Evolutionary conservation across 352 stramenopile species (phyloP).

Genomic region (Phytophthora citrophthora): DNA sequence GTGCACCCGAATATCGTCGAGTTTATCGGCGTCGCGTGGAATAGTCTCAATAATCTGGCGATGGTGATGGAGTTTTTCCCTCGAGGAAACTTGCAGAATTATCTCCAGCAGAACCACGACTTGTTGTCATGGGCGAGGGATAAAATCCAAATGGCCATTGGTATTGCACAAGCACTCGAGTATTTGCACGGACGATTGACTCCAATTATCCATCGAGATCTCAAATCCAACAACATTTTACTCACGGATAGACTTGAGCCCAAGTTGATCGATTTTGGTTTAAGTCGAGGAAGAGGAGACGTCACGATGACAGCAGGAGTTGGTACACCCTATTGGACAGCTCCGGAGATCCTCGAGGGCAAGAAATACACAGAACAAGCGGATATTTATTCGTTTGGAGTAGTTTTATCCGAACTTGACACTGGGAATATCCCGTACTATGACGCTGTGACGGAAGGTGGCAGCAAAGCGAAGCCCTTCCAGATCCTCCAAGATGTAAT

Average conservation of each 20-base stretch:
- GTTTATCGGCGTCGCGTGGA: conserved; percentile 62
- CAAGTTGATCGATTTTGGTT: conserved; percentile 84
- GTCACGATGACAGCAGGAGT: conserved; percentile 60
- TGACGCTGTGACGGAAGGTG: conserved; percentile 21
- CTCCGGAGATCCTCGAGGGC: conserved; percentile 68
- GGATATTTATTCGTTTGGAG: conserved; percentile 75
- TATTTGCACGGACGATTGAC: conserved; percentile 28
- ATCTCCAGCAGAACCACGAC: conserved; percentile 19
- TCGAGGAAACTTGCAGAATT: conserved; percentile 26
- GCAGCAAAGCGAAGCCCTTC: conserved; percentile 29
- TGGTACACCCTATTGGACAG: conserved; percentile 83
- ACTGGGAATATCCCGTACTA: conserved; percentile 38
- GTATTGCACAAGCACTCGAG: conserved; percentile 29
- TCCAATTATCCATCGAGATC: conserved; percentile 34
- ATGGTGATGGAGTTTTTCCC: conserved; percentile 43
- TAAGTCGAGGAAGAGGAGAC: conserved; percentile 39
- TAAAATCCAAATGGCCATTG: conserved; percentile 48
- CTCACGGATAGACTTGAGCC: conserved; percentile 66
- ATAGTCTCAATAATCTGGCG: conserved; percentile 33
- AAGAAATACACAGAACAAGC: conserved; percentile 58
- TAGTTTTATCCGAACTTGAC: conserved; percentile 55
- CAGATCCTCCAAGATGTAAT: conserved; percentile 52
- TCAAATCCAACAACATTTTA: conserved; percentile 21
- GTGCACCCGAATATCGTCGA: conserved; percentile 55
- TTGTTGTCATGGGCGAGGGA: conserved; percentile 38